phyloP scores from a whole-genome alignment of 805 yeast genomes.

The Diddensiella caesifluorescens region DNA sequence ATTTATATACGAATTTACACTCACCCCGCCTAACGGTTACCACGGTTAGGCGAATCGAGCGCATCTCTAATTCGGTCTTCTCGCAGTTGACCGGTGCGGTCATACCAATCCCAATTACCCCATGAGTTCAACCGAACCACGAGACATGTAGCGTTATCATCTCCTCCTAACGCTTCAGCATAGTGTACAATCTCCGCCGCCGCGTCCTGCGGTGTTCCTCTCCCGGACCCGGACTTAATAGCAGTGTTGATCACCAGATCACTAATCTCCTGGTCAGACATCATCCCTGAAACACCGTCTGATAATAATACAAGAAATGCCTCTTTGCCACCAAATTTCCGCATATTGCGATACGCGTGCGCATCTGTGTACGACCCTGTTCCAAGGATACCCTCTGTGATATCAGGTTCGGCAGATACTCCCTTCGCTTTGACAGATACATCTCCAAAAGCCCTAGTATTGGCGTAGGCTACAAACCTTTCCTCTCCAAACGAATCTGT shows the following conservation, averaged over 20 bases:
- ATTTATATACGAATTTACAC: neutral
- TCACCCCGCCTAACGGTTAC: neutral
- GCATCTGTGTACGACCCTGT: constrained; percentile 32
- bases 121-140: constrained; percentile 79
- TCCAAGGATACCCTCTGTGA: constrained; percentile 64
- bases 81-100: constrained; percentile 76
- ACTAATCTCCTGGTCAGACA: constrained; percentile 86
- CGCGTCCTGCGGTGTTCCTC: constrained; percentile 78
- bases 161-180: constrained; percentile 82
- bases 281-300: constrained; percentile 80
- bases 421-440: constrained; percentile 74
- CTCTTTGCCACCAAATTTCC: constrained; percentile 71
- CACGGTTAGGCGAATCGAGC: constrained; percentile 12
- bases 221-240: constrained; percentile 48
- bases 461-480: constrained; percentile 75
- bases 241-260: constrained; percentile 73
- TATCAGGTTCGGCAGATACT: constrained; percentile 87
- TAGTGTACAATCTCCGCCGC: constrained; percentile 81
- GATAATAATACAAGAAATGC: constrained; percentile 75
- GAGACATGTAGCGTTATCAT: constrained; percentile 92
- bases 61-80: constrained; percentile 60
- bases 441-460: constrained; percentile 94
- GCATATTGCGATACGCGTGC: constrained; percentile 28
- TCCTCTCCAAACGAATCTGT: constrained; percentile 93
- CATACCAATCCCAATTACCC: constrained; percentile 79